Conservation (phyloP, 2,329 filamentous ascomycete species). For the Claviceps humidiphila region DNA sequence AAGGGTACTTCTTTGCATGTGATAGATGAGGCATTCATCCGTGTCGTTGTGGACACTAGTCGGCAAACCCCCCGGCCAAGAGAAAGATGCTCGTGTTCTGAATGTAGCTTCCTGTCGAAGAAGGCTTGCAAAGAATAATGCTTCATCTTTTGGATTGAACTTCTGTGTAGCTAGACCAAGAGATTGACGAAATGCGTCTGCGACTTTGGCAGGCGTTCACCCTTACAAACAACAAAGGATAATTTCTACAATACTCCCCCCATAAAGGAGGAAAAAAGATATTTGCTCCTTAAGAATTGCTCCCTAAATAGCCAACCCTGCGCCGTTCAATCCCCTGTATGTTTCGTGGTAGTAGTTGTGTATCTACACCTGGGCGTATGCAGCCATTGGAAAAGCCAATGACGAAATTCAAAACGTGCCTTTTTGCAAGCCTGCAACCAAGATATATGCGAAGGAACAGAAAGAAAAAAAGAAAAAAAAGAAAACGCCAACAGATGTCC, state of each 20-base stretch:
- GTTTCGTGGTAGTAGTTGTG: not conserved
- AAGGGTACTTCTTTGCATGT: not conserved
- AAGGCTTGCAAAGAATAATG: not conserved
- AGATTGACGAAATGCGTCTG: not conserved
- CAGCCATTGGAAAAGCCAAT: not conserved
- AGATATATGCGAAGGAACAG: not conserved
- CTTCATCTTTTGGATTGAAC: not conserved
- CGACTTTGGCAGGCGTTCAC: not conserved
- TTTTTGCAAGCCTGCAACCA: not conserved
- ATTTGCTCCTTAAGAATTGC: not conserved
- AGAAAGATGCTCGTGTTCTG: not conserved
- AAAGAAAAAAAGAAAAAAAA: not conserved
- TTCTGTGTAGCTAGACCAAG: not conserved
- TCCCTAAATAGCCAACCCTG: not conserved
- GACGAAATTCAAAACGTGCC: not conserved
- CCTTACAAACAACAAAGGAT: no score
- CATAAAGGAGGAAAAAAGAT: no score
- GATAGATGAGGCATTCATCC: not conserved
- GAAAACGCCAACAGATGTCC: not conserved
- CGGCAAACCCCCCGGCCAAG: not conserved
- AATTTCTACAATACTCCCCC: no score
- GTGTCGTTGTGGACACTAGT: not conserved
- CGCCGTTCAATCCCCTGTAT: not conserved
- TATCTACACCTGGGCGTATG: not conserved
- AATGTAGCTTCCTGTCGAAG: not conserved